Evolutionary conservation across 2,329 filamentous ascomycete genomes (phyloP).

Genomic region (Albophoma yamanashiensis): DNA sequence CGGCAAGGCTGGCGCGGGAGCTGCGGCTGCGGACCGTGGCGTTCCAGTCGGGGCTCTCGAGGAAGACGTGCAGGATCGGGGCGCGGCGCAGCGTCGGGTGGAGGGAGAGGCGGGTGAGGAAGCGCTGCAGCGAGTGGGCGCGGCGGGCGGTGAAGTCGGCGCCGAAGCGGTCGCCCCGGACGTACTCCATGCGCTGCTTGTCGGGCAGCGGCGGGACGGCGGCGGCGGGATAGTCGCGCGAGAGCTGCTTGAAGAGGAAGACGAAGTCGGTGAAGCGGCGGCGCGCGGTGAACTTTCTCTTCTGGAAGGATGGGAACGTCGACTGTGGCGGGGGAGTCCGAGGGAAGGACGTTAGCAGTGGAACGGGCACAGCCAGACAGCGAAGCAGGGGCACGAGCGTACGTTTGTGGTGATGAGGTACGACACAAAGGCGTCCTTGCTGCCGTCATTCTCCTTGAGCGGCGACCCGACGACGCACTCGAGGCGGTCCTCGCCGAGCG

Average conservation of each 20-base stretch:
- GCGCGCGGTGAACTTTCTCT: conserved; percentile 65
- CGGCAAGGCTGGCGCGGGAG: conserved; percentile 46
- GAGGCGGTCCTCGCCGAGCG: conserved; percentile 61
- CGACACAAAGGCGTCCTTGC: conserved; percentile 92
- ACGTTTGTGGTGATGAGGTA: conserved; percentile 90
- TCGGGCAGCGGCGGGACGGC: conserved; percentile 92
- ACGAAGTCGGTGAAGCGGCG: conserved; percentile 96
- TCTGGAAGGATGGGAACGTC: conserved; percentile 88
- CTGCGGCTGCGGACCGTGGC: conserved; percentile 79
- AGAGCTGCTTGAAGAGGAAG: conserved; percentile 87
- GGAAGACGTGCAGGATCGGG: conserved; percentile 73
- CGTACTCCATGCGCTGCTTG: conserved; percentile 99
- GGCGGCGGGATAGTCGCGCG: conserved; percentile 78
- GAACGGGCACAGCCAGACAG: background rate
- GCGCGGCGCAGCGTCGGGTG: conserved; percentile 83
- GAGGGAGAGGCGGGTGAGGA: conserved; percentile 73
- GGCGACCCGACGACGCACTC: conserved; percentile 77
- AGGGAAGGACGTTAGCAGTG: background rate
- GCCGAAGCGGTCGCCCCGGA: conserved; percentile 90
- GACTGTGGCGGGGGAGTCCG: conserved; percentile 52
- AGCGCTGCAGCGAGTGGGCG: conserved; percentile 83
- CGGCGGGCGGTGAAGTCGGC: conserved; percentile 83
- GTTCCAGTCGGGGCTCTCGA: conserved; percentile 94
- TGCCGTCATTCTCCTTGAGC: conserved; percentile 91
- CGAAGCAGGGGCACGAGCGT: conserved; percentile 11